A percentile compares a stretch with the other conserved stretches of the same genome.
Conservation (phyloP, 1,284 basidiomycete genomes). For the Ceratobasidium sp. region DNA sequence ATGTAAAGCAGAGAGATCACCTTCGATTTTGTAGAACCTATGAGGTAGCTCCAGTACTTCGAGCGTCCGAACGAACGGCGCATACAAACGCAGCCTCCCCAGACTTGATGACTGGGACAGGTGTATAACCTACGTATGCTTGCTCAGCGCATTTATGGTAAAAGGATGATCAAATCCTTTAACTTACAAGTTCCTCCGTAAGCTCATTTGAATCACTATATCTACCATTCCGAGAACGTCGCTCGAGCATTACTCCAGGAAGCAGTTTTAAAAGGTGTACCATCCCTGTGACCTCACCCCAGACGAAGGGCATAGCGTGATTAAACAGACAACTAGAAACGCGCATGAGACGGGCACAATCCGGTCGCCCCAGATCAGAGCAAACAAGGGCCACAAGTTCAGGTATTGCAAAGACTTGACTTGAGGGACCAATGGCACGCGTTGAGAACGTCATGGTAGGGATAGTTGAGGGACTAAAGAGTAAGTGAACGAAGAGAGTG, state of each 20-base stretch:
- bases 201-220: neutral
- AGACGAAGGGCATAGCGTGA: neutral
- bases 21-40: neutral
- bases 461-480: neutral
- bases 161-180: neutral
- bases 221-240: neutral
- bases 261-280: neutral
- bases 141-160: neutral
- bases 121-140: neutral
- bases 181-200: neutral
- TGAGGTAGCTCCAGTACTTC: neutral
- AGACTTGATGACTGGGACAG: neutral
- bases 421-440: neutral
- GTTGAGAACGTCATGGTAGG: neutral
- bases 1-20: neutral
- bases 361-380: neutral
- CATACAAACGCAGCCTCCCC: neutral
- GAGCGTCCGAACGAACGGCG: neutral
- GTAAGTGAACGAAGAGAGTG: neutral
- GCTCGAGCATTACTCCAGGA: neutral
- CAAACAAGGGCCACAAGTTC: neutral
- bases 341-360: neutral
- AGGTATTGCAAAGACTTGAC: neutral
- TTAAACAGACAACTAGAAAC: slow-evolving; percentile 2
- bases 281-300: neutral